A percentile compares a stretch with the other conserved stretches of the same genome.
phyloP scores from a whole-genome alignment of 164 flowering plant species.

The Dillenia suffruticosa region DNA sequence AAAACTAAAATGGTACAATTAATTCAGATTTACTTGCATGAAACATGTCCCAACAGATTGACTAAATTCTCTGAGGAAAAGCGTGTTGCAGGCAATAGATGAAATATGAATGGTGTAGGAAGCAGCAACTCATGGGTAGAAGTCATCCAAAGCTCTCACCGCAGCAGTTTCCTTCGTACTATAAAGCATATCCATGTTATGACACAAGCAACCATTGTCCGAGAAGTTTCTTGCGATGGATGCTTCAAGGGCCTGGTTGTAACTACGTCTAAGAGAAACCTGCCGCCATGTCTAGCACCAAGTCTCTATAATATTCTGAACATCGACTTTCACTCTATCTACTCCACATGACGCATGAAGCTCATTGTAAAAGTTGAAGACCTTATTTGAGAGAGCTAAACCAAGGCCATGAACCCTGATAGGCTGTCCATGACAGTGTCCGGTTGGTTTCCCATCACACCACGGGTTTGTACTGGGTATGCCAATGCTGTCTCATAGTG shows the following conservation, averaged over 20 bases:
- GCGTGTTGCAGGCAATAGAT: constrained; percentile 86
- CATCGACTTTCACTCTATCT: constrained; percentile 95
- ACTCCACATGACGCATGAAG: constrained; percentile 88
- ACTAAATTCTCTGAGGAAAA: constrained; percentile 96
- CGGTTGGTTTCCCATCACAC: constrained; percentile 86
- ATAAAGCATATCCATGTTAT: constrained; percentile 81
- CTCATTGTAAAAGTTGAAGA: constrained; percentile 88
- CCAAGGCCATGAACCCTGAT: constrained; percentile 94
- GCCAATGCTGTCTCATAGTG: constrained; percentile 73
- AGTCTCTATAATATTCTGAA: constrained; percentile 91
- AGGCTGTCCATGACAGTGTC: constrained; percentile 94
- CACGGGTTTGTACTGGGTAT: constrained; percentile 82
- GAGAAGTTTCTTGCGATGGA: constrained; percentile 74
- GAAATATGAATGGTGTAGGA: constrained; percentile 96
- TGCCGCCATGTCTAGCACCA: constrained; percentile 90
- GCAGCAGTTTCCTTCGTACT: constrained; percentile 91
- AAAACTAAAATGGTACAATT: too few species aligned
- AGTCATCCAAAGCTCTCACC: constrained; percentile 97
- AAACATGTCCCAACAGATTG: constrained; percentile 98
- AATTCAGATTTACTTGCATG: constrained; percentile 46
- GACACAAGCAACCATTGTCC: constrained; percentile 94
- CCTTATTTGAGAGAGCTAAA: constrained; percentile 81
- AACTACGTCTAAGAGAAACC: constrained; percentile 86
- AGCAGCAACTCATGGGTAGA: constrained; percentile 87
- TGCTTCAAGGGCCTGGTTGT: constrained; percentile 87